A percentile compares a stretch with the other conserved stretches of the same genome.
These are phyloP conservation scores for Magnusiomyces tetraspermus DNA, from an alignment of 1,139 yeast genomes.

Conservation along the genomic window DNA sequence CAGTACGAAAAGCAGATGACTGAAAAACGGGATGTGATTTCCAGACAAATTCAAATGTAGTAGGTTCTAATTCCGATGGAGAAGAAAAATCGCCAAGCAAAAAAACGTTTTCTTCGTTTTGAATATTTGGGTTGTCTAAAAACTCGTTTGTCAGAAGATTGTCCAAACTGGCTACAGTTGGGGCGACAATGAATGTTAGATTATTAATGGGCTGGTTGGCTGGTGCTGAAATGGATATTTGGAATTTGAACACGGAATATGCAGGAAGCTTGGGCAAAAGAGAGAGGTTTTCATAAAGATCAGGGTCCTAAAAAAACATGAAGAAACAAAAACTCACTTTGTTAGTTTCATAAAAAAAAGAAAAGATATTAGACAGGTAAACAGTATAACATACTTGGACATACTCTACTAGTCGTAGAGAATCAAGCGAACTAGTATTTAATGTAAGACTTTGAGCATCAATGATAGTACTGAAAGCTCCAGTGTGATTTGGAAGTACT, in stretches of 20 bases:
- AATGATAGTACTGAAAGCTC: slow-evolving; percentile 6
- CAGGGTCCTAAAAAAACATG: slow-evolving; percentile 16
- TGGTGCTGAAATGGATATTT: slow-evolving; percentile 15
- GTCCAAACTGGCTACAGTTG: slow-evolving; percentile 26
- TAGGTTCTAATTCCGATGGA: slow-evolving; percentile 6
- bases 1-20: slow-evolving; percentile 6
- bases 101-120: slow-evolving; percentile 33
- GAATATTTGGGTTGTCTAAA: slow-evolving; percentile 35
- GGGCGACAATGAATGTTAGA: slow-evolving; percentile 32
- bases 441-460: slow-evolving; percentile 7
- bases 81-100: slow-evolving; percentile 30
- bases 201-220: slow-evolving; percentile 19
- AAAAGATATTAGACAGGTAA: not conserved
- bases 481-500: slow-evolving; percentile 11
- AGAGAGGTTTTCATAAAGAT: slow-evolving; percentile 7
- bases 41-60: slow-evolving; percentile 27
- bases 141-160: slow-evolving; percentile 32
- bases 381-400: slow-evolving; percentile 14
- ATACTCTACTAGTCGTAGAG: slow-evolving; percentile 15
- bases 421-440: slow-evolving; percentile 9
- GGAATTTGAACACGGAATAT: slow-evolving; percentile 18
- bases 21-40: slow-evolving; percentile 11
- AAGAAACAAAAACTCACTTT: not conserved
- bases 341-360: not conserved
- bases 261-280: slow-evolving; percentile 13